These are phyloP conservation scores for Yamadazyma phyllophila DNA, from an alignment of 805 yeast genomes.

Conservation along the genomic window DNA sequence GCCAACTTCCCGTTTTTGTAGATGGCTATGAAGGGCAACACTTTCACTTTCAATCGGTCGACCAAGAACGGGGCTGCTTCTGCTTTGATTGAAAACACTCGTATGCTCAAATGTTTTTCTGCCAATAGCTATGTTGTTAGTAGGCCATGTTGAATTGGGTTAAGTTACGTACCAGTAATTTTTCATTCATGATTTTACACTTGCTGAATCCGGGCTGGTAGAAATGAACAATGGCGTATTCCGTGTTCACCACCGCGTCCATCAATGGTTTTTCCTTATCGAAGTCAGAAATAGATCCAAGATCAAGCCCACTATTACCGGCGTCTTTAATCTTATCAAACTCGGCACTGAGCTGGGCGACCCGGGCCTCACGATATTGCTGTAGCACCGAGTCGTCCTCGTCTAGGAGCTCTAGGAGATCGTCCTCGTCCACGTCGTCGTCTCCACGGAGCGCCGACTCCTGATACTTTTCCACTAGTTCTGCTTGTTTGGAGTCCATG, in stretches of 20 bases:
- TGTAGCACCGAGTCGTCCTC: conserved; percentile 44
- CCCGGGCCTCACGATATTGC: conserved; percentile 60
- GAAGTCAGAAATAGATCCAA: conserved; percentile 42
- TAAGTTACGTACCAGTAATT: conserved; percentile 19
- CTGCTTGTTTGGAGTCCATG: conserved; percentile 34
- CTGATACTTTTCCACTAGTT: conserved; percentile 45
- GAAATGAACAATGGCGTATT: conserved; percentile 56
- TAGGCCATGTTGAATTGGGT: conserved; percentile 6
- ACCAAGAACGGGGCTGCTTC: conserved; percentile 71
- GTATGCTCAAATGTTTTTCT: conserved; percentile 53
- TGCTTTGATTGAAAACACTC: conserved; percentile 56
- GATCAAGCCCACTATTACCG: conserved; percentile 11
- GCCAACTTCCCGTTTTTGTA: conserved; percentile 60
- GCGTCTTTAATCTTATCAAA: conserved; percentile 33
- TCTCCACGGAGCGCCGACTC: conserved; percentile 30
- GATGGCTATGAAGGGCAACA: conserved; percentile 67
- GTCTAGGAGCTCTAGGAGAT: conserved; percentile 51
- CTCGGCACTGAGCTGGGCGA: conserved; percentile 53
- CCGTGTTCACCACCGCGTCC: conserved; percentile 44
- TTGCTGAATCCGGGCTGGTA: conserved; percentile 58
- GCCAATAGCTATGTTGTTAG: conserved; percentile 38
- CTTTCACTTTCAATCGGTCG: conserved; percentile 57
- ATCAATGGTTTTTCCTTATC: conserved; percentile 57
- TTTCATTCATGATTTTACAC: conserved; percentile 58
- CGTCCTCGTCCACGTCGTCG: conserved; percentile 31